Percentiles rank a stretch among this genome's conserved stretches.
Conservation (phyloP, 768 basidiomycete genomes). For the Termitomyces sp. region DNA sequence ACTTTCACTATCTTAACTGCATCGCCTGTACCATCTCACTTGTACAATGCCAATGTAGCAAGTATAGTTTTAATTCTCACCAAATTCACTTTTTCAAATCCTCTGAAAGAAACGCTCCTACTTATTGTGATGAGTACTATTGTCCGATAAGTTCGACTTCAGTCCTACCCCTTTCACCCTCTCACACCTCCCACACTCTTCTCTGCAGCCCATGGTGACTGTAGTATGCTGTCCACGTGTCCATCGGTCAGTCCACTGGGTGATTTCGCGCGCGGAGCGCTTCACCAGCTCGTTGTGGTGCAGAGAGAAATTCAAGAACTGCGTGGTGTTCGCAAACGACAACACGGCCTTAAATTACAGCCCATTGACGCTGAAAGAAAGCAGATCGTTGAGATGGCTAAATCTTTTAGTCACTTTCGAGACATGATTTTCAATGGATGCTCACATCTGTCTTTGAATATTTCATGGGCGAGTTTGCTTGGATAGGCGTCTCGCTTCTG, state of each 20-base stretch:
- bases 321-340: neutral
- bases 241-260: neutral
- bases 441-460: neutral
- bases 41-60: neutral
- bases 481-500: neutral
- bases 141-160: too few species aligned
- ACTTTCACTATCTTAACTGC: slow-evolving; percentile 5
- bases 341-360: neutral
- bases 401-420: neutral
- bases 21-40: slow-evolving; percentile 11
- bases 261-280: neutral
- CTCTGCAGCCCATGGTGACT: too few species aligned
- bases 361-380: neutral
- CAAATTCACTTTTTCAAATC: neutral
- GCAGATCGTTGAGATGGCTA: neutral
- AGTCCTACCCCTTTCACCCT: neutral
- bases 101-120: neutral
- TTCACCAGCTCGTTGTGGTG: neutral
- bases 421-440: neutral
- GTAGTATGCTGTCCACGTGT: neutral
- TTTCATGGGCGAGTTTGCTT: slow-evolving; percentile 8
- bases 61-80: neutral
- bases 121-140: neutral
- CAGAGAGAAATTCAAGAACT: neutral
- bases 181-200: neutral